Percentiles rank a stretch among this genome's conserved stretches.
Conservation (phyloP, 768 basidiomycete genomes). For the Pleurotus citrinopileatus region DNA sequence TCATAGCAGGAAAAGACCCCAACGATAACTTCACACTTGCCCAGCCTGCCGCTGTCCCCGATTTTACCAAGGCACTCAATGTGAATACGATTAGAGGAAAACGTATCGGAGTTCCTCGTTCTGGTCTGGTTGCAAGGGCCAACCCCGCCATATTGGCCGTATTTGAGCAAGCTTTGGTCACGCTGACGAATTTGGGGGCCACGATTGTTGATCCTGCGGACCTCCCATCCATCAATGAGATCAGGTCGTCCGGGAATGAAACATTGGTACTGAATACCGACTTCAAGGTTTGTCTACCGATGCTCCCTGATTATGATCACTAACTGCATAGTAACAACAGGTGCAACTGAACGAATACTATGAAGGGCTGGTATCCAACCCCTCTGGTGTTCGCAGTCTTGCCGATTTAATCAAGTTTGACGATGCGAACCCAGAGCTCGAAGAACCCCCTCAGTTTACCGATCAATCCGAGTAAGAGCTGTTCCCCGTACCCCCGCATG, state of each 20-base stretch:
- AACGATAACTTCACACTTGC: conserved; percentile 53
- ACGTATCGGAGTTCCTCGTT: conserved; percentile 53
- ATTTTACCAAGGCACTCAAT: conserved; percentile 52
- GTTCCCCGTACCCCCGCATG: not conserved
- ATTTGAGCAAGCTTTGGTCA: conserved; percentile 37
- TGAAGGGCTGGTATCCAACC: conserved; percentile 43
- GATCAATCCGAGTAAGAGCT: conserved; percentile 33
- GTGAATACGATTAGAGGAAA: conserved; percentile 45
- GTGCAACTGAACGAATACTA: conserved; percentile 52
- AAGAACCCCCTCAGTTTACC: conserved; percentile 36
- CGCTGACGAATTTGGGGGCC: conserved; percentile 39
- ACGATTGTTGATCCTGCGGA: conserved; percentile 63
- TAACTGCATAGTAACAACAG: too few relatives aligned
- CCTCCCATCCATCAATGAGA: conserved; percentile 51
- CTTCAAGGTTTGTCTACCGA: conserved; percentile 45
- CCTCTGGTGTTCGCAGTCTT: conserved; percentile 52
- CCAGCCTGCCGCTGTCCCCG: conserved; percentile 50
- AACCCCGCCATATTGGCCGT: conserved; percentile 33
- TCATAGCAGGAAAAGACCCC: conserved; percentile 53
- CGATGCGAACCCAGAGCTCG: conserved; percentile 46
- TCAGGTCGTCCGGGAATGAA: conserved; percentile 48
- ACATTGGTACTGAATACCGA: conserved; percentile 51
- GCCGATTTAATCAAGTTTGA: conserved; percentile 61
- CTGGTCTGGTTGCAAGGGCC: conserved; percentile 26
- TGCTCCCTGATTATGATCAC: too few relatives aligned